Conservation (phyloP, 1,284 basidiomycete genomes). For the Ganoderma lucidum region DNA sequence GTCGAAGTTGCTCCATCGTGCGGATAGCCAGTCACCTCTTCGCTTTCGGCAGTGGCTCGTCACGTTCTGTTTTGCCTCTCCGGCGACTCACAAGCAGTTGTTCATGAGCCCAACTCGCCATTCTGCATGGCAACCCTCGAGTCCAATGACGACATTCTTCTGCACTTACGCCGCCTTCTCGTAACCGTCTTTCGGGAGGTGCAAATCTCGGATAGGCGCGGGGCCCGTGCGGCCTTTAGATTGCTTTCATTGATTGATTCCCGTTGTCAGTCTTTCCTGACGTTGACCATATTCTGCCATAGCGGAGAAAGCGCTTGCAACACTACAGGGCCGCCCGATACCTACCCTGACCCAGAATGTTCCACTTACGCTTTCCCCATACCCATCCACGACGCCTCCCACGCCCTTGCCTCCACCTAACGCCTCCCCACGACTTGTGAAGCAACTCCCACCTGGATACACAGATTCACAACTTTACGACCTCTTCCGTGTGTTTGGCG, state of each 20-base stretch:
- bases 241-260: neutral
- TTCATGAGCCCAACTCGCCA: too few relatives aligned
- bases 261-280: neutral
- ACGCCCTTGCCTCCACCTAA: conserved; percentile 76
- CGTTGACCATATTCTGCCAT: conserved; percentile 13
- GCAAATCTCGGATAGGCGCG: too few relatives aligned
- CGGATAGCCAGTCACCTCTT: too few relatives aligned
- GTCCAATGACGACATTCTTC: too few relatives aligned
- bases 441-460: conserved; percentile 73
- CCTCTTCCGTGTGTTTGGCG: conserved; percentile 76
- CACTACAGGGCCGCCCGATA: conserved; percentile 77
- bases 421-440: conserved; percentile 78
- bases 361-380: conserved; percentile 74
- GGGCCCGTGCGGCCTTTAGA: too few relatives aligned
- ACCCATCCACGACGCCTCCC: conserved; percentile 74
- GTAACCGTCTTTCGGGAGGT: too few relatives aligned
- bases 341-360: conserved; percentile 62
- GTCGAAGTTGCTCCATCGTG: too few relatives aligned
- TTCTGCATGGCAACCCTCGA: too few relatives aligned
- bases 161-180: too few relatives aligned
- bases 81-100: too few relatives aligned
- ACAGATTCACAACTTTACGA: conserved; percentile 83
- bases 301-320: conserved; percentile 91
- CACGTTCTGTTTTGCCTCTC: too few relatives aligned
- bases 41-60: too few relatives aligned